phyloP scores from a whole-genome alignment of 2,329 filamentous ascomycete genomes.

The Leptographium wingfieldii region DNA sequence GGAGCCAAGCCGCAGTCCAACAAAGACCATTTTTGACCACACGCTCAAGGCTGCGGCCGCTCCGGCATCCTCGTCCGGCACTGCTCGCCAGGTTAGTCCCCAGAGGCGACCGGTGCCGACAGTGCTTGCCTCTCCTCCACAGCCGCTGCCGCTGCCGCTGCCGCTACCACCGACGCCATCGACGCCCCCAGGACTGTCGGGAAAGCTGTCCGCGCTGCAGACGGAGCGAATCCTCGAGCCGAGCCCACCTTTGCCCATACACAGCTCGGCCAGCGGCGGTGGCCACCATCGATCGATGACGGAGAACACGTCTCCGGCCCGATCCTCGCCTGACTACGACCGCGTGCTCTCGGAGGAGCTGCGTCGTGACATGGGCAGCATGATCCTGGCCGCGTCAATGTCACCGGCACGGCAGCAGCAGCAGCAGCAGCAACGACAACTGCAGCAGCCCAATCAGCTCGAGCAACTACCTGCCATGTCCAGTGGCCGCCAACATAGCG shows the following conservation, averaged over 20 bases:
- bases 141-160: conserved; percentile 14
- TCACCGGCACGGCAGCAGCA: conserved; percentile 6
- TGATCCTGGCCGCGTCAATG: conserved; percentile 35
- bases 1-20: conserved; percentile 39
- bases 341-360: conserved; percentile 48
- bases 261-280: conserved; percentile 6
- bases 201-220: conserved; percentile 21
- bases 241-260: conserved; percentile 7
- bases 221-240: conserved; percentile 24
- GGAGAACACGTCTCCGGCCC: conserved; percentile 24
- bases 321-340: conserved; percentile 48
- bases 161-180: conserved; percentile 27
- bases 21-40: conserved; percentile 34
- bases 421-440: background rate
- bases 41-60: conserved; percentile 39
- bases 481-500: no score
- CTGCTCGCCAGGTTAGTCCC: conserved; percentile 46
- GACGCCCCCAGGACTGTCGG: conserved; percentile 45
- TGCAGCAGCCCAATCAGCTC: conserved; percentile 7
- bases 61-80: conserved; percentile 20
- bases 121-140: conserved; percentile 24
- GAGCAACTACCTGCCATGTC: no score
- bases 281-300: conserved; percentile 31
- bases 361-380: conserved; percentile 46
- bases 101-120: conserved; percentile 41